A percentile compares a stretch with the other conserved stretches of the same genome.
Conservation (phyloP, 2,329 filamentous ascomycete species). For the Claviceps capensis region DNA sequence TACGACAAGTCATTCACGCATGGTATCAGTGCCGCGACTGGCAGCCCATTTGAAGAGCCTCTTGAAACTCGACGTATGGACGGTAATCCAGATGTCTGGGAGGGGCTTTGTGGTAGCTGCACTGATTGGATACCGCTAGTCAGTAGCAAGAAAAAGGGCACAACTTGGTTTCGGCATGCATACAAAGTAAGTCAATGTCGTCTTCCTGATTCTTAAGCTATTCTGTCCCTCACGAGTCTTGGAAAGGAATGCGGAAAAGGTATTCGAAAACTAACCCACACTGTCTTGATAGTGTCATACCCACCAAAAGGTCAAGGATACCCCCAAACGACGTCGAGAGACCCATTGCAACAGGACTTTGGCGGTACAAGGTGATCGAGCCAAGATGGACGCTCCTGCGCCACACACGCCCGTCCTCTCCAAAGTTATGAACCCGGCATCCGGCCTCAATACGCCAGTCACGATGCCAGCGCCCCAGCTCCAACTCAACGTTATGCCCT, state of each 20-base stretch:
- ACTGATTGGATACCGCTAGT: slow-evolving; percentile 71
- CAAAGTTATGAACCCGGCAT: slow-evolving; percentile 11
- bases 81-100: slow-evolving; percentile 69
- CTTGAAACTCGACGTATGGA: slow-evolving; percentile 63
- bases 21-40: slow-evolving; percentile 71
- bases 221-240: slow-evolving; percentile 1
- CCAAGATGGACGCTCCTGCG: slow-evolving; percentile 28
- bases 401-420: slow-evolving; percentile 20
- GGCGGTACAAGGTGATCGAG: slow-evolving; percentile 29
- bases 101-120: slow-evolving; percentile 65
- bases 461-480: slow-evolving; percentile 3
- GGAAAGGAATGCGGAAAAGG: background rate
- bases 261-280: background rate
- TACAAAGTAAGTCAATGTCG: slow-evolving; percentile 56
- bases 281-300: slow-evolving; percentile 45
- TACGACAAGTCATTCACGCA: slow-evolving; percentile 88
- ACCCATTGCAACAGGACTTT: slow-evolving; percentile 28
- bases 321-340: slow-evolving; percentile 53
- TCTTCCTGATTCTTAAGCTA: background rate
- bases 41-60: slow-evolving; percentile 64
- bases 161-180: slow-evolving; percentile 79
- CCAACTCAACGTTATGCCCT: slow-evolving; percentile 3
- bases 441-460: slow-evolving; percentile 7
- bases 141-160: slow-evolving; percentile 84
- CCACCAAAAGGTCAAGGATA: slow-evolving; percentile 58